Percentiles rank a stretch among this genome's conserved stretches.
These are phyloP conservation scores for Saturnispora dispora DNA, from an alignment of 805 yeast genomes.

Conservation along the genomic window DNA sequence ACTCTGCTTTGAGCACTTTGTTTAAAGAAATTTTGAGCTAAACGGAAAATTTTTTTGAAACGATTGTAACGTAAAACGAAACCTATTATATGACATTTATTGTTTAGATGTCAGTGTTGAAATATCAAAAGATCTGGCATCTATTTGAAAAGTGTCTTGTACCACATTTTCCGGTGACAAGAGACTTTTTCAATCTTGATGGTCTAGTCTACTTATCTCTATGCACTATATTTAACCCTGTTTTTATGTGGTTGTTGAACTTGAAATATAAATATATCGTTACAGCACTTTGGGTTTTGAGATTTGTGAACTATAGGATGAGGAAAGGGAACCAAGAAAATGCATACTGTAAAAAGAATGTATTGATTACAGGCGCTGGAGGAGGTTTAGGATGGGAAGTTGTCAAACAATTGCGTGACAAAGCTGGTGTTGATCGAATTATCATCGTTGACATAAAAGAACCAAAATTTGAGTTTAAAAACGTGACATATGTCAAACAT, in stretches of 20 bases:
- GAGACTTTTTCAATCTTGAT: conserved; percentile 11
- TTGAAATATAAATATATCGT: conserved; percentile 1
- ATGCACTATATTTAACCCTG: conserved; percentile 12
- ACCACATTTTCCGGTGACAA: conserved; percentile 1
- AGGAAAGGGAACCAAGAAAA: background rate
- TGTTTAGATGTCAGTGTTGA: background rate
- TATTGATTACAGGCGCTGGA: conserved; percentile 38
- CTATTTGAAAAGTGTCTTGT: background rate
- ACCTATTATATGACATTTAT: background rate
- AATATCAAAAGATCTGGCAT: background rate
- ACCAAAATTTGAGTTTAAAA: conserved; percentile 10
- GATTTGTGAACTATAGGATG: conserved; percentile 13
- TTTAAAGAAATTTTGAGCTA: background rate
- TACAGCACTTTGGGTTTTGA: conserved; percentile 16
- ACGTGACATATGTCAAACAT: conserved; percentile 21
- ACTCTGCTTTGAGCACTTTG: background rate
- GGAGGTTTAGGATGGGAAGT: conserved; percentile 41
- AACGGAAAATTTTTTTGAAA: background rate
- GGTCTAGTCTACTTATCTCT: conserved; percentile 6
- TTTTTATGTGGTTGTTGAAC: conserved; percentile 8
- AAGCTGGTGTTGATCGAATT: conserved; percentile 16
- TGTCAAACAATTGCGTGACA: conserved; percentile 15
- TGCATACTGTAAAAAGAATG: background rate
- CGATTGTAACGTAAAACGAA: background rate
- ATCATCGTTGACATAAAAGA: conserved; percentile 27